Evolutionary conservation across 192 early-diverging fungal genomes (phyloP).

Genomic region (Linnemannia hyalina): DNA sequence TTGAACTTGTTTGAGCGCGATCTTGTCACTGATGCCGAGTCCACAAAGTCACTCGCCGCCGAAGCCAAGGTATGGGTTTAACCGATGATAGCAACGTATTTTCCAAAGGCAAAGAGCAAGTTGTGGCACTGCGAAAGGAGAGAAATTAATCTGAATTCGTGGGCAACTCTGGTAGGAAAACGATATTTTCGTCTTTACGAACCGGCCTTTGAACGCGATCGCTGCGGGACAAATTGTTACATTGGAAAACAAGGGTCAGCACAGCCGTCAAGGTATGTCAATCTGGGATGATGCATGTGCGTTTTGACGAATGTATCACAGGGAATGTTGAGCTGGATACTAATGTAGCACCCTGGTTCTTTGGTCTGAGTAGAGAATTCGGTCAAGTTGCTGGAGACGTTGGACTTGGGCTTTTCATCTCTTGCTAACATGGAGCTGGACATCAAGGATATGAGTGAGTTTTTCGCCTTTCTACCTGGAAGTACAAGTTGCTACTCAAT

Average conservation of each 20-base stretch:
- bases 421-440: slow-evolving; percentile 55
- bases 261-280: slow-evolving; percentile 35
- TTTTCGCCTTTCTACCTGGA: neutral
- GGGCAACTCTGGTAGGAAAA: slow-evolving; percentile 52
- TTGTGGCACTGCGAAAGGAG: neutral
- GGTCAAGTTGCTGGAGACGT: slow-evolving; percentile 29
- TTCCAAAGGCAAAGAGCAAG: neutral
- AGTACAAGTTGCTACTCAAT: neutral
- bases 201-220: slow-evolving; percentile 80
- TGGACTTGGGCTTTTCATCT: slow-evolving; percentile 37
- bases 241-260: slow-evolving; percentile 62
- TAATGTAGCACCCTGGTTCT: neutral
- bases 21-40: slow-evolving; percentile 52
- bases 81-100: neutral
- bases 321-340: neutral
- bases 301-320: neutral
- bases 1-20: slow-evolving; percentile 84
- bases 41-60: slow-evolving; percentile 46
- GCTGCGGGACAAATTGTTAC: slow-evolving; percentile 64
- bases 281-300: neutral
- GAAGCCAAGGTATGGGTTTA: slow-evolving; percentile 54
- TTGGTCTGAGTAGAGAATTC: slow-evolving; percentile 16
- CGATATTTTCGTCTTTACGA: slow-evolving; percentile 73
- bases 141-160: neutral
- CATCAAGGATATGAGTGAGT: slow-evolving; percentile 51